Percentiles rank a stretch among this genome's conserved stretches.
phyloP scores from a whole-genome alignment of 176 grass and related monocot genomes.

The Olyra latifolia region DNA sequence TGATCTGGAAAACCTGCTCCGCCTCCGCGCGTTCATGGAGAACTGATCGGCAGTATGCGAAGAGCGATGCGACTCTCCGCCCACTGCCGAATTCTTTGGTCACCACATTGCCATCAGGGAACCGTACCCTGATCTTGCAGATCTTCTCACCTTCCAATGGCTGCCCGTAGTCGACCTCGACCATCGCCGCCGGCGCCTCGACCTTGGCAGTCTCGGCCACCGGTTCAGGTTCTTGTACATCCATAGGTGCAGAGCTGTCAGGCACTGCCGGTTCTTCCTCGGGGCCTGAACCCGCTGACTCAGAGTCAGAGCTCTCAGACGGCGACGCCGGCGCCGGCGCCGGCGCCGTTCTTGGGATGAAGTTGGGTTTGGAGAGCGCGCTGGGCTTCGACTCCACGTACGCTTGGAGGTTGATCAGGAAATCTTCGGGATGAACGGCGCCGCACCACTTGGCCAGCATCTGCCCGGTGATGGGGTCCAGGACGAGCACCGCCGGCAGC shows the following conservation, averaged over 20 bases:
- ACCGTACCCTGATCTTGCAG: constrained; percentile 41
- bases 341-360: not conserved
- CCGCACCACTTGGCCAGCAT: constrained; percentile 11
- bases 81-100: constrained; percentile 36
- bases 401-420: not conserved
- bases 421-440: constrained; percentile 18
- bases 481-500: constrained; percentile 33
- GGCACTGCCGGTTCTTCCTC: not conserved
- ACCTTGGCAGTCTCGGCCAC: not conserved
- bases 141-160: constrained; percentile 36
- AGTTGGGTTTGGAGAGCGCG: not conserved
- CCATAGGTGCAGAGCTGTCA: not conserved
- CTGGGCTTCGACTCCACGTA: constrained; percentile 12
- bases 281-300: not conserved
- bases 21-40: not conserved
- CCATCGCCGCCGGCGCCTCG: not conserved
- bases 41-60: constrained; percentile 29
- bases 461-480: constrained; percentile 49
- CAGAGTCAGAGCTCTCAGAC: no score
- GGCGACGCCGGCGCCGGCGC: no score
- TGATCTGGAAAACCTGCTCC: constrained; percentile 17
- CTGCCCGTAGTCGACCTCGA: constrained; percentile 22
- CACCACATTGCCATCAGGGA: constrained; percentile 20
- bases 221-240: not conserved
- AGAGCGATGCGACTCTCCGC: constrained; percentile 6